Percentiles rank a stretch among this genome's conserved stretches.
Conservation (phyloP, 2,329 filamentous ascomycete genomes). For the Onygenales sp. region DNA sequence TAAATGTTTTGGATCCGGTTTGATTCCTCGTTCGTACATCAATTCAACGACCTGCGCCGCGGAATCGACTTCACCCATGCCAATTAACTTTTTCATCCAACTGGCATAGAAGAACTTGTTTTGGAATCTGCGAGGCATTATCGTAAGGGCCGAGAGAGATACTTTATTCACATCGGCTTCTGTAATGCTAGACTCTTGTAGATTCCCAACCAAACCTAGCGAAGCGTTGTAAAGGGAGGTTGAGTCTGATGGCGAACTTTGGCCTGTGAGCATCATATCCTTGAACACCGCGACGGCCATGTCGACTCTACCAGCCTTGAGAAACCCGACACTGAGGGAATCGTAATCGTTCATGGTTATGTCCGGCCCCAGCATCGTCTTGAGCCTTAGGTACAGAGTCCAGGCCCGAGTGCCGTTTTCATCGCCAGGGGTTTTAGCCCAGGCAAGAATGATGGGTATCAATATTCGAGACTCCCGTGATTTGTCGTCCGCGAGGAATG, state of each 20-base stretch:
- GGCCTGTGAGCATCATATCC: slow-evolving; percentile 71
- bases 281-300: slow-evolving; percentile 69
- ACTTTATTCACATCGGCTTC: slow-evolving; percentile 38
- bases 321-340: slow-evolving; percentile 58
- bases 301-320: slow-evolving; percentile 55
- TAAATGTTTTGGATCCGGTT: slow-evolving; percentile 63
- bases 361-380: slow-evolving; percentile 46
- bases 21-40: slow-evolving; percentile 61
- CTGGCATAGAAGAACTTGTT: slow-evolving; percentile 81
- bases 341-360: slow-evolving; percentile 72
- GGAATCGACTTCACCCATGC: slow-evolving; percentile 59
- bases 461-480: slow-evolving; percentile 29
- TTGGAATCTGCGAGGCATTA: slow-evolving; percentile 43
- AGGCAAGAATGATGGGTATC: slow-evolving; percentile 61
- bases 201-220: slow-evolving; percentile 28
- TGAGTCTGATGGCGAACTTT: slow-evolving; percentile 34
- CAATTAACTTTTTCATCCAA: slow-evolving; percentile 79
- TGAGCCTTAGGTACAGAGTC: slow-evolving; percentile 56
- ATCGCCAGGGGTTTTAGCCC: slow-evolving; percentile 44
- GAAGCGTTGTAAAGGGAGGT: slow-evolving; percentile 35
- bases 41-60: slow-evolving; percentile 64
- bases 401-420: slow-evolving; percentile 52
- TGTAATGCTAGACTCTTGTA: slow-evolving; percentile 32
- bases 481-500: slow-evolving; percentile 27
- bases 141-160: slow-evolving; percentile 40